Percentiles rank a stretch among this genome's conserved stretches.
These are phyloP conservation scores for Solanum piurae DNA, from an alignment of 257 asterid species.

Conservation along the genomic window DNA sequence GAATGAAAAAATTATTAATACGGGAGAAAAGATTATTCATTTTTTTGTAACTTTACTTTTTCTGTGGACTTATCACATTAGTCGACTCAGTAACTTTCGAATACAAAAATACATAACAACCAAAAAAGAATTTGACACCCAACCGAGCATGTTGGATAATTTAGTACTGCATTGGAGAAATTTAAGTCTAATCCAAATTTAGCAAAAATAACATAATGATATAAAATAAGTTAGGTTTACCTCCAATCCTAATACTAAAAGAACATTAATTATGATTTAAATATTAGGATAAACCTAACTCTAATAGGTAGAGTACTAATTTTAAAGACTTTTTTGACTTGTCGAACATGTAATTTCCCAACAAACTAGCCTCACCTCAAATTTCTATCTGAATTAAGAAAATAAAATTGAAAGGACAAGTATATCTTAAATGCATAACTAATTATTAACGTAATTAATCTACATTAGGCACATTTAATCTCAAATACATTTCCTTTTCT, in stretches of 20 bases:
- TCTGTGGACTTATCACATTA: background rate
- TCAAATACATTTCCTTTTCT: background rate
- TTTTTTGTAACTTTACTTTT: background rate
- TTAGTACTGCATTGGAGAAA: background rate
- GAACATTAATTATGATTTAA: background rate
- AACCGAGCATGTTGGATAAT: background rate
- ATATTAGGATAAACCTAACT: background rate
- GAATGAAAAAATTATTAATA: background rate
- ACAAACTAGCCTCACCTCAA: background rate
- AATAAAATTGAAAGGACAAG: background rate
- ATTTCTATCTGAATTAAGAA: background rate
- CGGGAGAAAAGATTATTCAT: background rate
- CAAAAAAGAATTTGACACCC: background rate
- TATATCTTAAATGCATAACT: background rate
- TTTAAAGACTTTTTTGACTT: background rate
- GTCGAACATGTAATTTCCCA: background rate
- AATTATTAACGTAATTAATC: background rate
- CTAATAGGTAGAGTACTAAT: background rate
- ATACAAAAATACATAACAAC: background rate
- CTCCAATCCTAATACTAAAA: background rate
- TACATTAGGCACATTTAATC: background rate
- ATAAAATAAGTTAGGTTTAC: background rate
- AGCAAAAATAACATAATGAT: background rate
- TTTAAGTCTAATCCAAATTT: background rate
- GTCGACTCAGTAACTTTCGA: background rate